Conservation (phyloP, 768 basidiomycete species). For the Hygrocybe punicea region DNA sequence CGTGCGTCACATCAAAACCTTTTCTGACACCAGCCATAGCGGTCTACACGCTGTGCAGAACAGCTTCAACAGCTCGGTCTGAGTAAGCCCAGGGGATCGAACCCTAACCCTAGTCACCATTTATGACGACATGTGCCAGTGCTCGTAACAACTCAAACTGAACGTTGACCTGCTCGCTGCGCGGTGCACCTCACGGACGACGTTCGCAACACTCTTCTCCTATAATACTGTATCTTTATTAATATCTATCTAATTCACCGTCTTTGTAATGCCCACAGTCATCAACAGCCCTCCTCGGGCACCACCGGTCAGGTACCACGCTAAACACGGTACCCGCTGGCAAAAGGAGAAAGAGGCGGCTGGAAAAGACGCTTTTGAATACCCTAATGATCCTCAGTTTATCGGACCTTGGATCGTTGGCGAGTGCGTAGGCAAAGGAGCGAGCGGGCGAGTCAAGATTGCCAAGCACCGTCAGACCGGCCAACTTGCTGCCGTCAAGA, state of each 20-base stretch:
- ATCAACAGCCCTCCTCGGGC: slow-evolving; percentile 62
- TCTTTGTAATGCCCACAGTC: slow-evolving; percentile 20
- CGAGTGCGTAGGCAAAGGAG: slow-evolving; percentile 91
- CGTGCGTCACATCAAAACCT: too few relatives aligned
- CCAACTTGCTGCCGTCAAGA: slow-evolving; percentile 94
- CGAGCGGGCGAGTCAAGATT: slow-evolving; percentile 91
- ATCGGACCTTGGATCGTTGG: slow-evolving; percentile 94
- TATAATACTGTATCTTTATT: neutral
- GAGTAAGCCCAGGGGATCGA: neutral
- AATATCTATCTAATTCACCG: neutral
- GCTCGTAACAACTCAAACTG: too few relatives aligned
- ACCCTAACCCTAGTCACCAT: neutral
- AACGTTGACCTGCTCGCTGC: slow-evolving; percentile 1
- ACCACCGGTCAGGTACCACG: slow-evolving; percentile 66
- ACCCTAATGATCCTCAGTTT: slow-evolving; percentile 77
- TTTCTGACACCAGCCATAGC: too few relatives aligned
- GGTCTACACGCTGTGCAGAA: too few relatives aligned
- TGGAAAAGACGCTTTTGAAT: slow-evolving; percentile 67
- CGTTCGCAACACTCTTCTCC: neutral
- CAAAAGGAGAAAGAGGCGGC: slow-evolving; percentile 83
- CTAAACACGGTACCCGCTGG: slow-evolving; percentile 79
- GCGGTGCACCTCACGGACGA: neutral
- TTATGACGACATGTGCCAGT: neutral
- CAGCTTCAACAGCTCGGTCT: too few relatives aligned
- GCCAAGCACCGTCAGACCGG: slow-evolving; percentile 82